Conservation (phyloP, 2,329 filamentous ascomycete species). For the Xylaria hypoxylon region DNA sequence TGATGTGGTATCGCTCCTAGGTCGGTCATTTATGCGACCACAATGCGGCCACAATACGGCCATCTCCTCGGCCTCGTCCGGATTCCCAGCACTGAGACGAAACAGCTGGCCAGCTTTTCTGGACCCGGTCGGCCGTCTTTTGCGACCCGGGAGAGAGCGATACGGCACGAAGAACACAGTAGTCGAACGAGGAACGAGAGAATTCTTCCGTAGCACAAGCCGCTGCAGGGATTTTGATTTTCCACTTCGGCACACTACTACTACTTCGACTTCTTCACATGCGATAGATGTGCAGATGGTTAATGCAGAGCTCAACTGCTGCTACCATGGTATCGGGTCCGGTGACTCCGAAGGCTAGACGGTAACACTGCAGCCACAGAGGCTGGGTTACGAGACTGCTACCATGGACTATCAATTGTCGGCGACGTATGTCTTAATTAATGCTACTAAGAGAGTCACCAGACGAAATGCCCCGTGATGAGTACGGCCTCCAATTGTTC, state of each 20-base stretch:
- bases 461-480: neutral
- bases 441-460: neutral
- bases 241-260: slow-evolving; percentile 23
- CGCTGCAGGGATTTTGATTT: slow-evolving; percentile 32
- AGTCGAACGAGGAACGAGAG: slow-evolving; percentile 7
- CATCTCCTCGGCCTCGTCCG: slow-evolving; percentile 23
- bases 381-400: slow-evolving; percentile 23
- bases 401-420: neutral
- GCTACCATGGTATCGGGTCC: slow-evolving; percentile 37
- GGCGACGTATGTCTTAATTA: neutral
- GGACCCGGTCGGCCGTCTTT: slow-evolving; percentile 24
- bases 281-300: neutral
- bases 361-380: neutral
- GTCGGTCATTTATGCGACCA: slow-evolving; percentile 5
- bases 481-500: slow-evolving; percentile 13
- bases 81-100: slow-evolving; percentile 18
- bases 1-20: slow-evolving; percentile 28
- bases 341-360: slow-evolving; percentile 25
- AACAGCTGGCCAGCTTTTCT: slow-evolving; percentile 12
- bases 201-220: slow-evolving; percentile 15
- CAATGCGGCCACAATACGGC: slow-evolving; percentile 23
- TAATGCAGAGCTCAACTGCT: slow-evolving; percentile 4
- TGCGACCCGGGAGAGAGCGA: slow-evolving; percentile 25
- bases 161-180: slow-evolving; percentile 28
- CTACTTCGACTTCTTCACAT: neutral